Conservation (phyloP, 257 asterid species). For the Gardenia jasminoides region DNA sequence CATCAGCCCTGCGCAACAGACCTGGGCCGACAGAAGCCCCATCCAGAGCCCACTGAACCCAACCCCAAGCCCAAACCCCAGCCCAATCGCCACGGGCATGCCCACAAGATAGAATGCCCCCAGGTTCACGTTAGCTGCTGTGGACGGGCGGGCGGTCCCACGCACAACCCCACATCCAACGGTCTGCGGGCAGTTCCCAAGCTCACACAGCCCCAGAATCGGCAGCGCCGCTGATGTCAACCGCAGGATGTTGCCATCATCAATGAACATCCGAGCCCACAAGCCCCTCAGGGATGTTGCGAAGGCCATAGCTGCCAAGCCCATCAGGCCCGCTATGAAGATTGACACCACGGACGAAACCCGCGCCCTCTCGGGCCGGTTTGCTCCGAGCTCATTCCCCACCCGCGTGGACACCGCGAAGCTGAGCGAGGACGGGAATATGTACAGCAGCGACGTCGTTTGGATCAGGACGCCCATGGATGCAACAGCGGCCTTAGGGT, state of each 20-base stretch:
- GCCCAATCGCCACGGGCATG: conserved; percentile 75
- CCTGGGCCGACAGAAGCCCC: conserved; percentile 75
- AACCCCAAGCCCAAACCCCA: conserved; percentile 46
- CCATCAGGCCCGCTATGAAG: conserved; percentile 51
- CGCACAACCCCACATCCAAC: conserved; percentile 83
- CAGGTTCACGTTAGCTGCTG: conserved; percentile 78
- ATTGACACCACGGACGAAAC: conserved; percentile 42
- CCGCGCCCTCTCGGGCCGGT: conserved; percentile 60
- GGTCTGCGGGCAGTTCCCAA: conserved; percentile 88
- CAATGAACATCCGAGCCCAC: conserved; percentile 75
- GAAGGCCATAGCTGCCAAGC: conserved; percentile 53
- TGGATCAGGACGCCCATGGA: conserved; percentile 78
- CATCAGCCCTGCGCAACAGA: conserved; percentile 79
- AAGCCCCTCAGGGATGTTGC: conserved; percentile 37
- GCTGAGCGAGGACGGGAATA: conserved; percentile 66
- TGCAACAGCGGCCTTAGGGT: conserved; percentile 79
- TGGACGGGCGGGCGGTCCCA: conserved; percentile 74
- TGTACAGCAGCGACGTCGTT: conserved; percentile 68
- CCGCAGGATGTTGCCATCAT: conserved; percentile 42
- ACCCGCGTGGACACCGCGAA: conserved; percentile 80
- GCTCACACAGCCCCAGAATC: conserved; percentile 75
- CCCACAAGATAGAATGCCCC: conserved; percentile 84
- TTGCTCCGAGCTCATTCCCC: conserved; percentile 81
- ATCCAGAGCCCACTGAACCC: conserved; percentile 86
- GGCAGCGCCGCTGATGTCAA: conserved; percentile 70